Evolutionary conservation across 345 rosid species (phyloP), one percentile per base, ranked within the genome.

Genomic region (Cochlearia excelsa): DNA sequence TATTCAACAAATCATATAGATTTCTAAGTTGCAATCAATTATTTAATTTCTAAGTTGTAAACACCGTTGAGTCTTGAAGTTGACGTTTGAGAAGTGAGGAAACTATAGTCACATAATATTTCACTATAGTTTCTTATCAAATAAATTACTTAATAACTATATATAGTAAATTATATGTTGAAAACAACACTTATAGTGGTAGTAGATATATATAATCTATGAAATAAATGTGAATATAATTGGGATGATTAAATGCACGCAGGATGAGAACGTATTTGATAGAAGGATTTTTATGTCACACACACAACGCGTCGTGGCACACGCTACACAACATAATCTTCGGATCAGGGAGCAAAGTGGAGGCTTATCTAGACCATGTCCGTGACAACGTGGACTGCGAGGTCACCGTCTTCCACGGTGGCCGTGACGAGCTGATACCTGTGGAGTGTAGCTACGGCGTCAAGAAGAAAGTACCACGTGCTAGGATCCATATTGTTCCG

Each of bases 271-370:
- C 97, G 40, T 94, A 71, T 69, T 75, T 94, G 77, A 57, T 90
- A 27, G 99, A 90, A 75, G 99, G 97, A 33, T 94, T 90, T 69
- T 82, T 80, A 54, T 85, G 96, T 79, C 99, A 94, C 79, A 87
- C 97, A 38, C 94, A 87, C 40, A 87, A 84, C 9, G 92, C 97
- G 1, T 90, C 95, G 2, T 90, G 99, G 99, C 99, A 94, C 67
- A 87, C 99, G 1, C 79, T 94, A 23, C 99, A 94, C 87, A 94
- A 94, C 81, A 80, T 94, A 26, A 87, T 94, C 4, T 94, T 82
- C 57, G 99, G 99, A 41, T 76, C 84, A 0, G 97, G 88, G 38
- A 78, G 82, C 74, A 85, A 85, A 74, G 77, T 94, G 10, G 99
- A 90, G 3, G 78, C 74, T 26, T 94, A 94, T 74, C 57, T 90